Conservation (phyloP, 352 stramenopile genomes). For the Globisporangium barbulae region DNA sequence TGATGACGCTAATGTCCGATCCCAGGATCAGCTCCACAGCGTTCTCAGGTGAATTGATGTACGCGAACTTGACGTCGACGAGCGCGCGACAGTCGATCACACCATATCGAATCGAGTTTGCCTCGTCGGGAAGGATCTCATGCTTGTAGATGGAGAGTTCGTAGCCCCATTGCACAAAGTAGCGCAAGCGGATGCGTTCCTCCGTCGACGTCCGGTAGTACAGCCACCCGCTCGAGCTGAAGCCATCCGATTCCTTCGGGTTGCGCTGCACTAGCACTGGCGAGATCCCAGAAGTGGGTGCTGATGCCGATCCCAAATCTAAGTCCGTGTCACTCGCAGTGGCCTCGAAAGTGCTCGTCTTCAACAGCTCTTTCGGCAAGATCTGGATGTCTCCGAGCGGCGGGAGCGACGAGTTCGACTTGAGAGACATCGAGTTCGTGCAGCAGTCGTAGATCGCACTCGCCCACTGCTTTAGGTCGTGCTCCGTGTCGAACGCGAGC, state of each 20-base stretch:
- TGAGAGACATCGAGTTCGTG: conserved; percentile 86
- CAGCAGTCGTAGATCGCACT: conserved; percentile 81
- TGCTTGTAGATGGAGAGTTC: conserved; percentile 91
- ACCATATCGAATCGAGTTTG: conserved; percentile 76
- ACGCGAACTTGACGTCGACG: conserved; percentile 79
- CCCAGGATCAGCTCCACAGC: conserved; percentile 78
- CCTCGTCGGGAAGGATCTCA: conserved; percentile 75
- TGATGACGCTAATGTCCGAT: conserved; percentile 72
- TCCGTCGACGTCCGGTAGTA: conserved; percentile 84
- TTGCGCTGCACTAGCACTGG: conserved; percentile 11
- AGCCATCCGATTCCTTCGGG: conserved; percentile 23
- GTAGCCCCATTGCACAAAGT: conserved; percentile 87
- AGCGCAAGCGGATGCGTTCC: conserved; percentile 77
- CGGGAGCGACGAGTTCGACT: conserved; percentile 53
- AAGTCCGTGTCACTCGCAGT: conserved; percentile 40
- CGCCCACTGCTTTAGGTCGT: conserved; percentile 71
- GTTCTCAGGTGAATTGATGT: conserved; percentile 84
- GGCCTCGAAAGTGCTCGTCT: conserved; percentile 73
- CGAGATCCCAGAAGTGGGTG: conserved; percentile 16
- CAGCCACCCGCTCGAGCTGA: conserved; percentile 78
- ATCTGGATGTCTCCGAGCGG: conserved; percentile 73
- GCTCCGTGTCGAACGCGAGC: conserved; percentile 75
- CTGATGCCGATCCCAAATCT: conserved; percentile 18
- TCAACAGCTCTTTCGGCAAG: conserved; percentile 81
- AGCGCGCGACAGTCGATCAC: conserved; percentile 84